Conservation (phyloP, 352 stramenopile genomes). For the Phytophthora citricola region DNA sequence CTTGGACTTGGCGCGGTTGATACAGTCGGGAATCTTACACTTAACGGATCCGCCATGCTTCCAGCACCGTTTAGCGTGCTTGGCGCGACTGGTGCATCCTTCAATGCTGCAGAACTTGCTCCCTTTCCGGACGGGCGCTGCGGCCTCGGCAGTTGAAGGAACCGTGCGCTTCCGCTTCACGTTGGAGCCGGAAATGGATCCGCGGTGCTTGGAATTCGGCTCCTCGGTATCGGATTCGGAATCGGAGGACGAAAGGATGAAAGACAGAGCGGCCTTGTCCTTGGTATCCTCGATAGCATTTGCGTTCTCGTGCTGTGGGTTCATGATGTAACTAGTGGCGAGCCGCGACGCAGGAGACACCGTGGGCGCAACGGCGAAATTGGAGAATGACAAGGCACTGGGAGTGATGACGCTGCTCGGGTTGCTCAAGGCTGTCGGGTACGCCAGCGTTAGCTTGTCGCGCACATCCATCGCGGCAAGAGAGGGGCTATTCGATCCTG, state of each 20-base stretch:
- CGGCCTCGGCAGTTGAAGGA: slow-evolving; percentile 7
- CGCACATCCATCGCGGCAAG: slow-evolving; percentile 35
- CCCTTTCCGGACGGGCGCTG: slow-evolving; percentile 32
- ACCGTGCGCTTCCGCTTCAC: slow-evolving; percentile 24
- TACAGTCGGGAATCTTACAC: slow-evolving; percentile 63
- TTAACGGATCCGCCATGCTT: slow-evolving; percentile 61
- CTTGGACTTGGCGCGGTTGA: slow-evolving; percentile 68
- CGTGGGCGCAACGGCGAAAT: slow-evolving; percentile 24
- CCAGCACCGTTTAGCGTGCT: slow-evolving; percentile 63
- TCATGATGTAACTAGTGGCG: slow-evolving; percentile 11
- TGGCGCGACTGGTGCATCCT: slow-evolving; percentile 49
- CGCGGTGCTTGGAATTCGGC: background rate
- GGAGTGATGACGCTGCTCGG: slow-evolving; percentile 28
- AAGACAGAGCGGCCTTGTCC: slow-evolving; percentile 41
- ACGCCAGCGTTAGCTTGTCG: slow-evolving; percentile 38
- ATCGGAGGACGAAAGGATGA: slow-evolving; percentile 44
- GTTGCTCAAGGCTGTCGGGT: slow-evolving; percentile 26
- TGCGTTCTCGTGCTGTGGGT: slow-evolving; percentile 26
- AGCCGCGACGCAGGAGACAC: slow-evolving; percentile 27
- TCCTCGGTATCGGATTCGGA: slow-evolving; percentile 33
- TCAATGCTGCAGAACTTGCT: slow-evolving; percentile 63
- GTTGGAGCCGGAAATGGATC: slow-evolving; percentile 3
- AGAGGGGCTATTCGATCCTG: slow-evolving; percentile 33
- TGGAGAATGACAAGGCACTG: slow-evolving; percentile 27
- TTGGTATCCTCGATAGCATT: slow-evolving; percentile 18